Evolutionary conservation across 2,329 filamentous ascomycete species (phyloP).

Genomic region (Pezicula carpinea): DNA sequence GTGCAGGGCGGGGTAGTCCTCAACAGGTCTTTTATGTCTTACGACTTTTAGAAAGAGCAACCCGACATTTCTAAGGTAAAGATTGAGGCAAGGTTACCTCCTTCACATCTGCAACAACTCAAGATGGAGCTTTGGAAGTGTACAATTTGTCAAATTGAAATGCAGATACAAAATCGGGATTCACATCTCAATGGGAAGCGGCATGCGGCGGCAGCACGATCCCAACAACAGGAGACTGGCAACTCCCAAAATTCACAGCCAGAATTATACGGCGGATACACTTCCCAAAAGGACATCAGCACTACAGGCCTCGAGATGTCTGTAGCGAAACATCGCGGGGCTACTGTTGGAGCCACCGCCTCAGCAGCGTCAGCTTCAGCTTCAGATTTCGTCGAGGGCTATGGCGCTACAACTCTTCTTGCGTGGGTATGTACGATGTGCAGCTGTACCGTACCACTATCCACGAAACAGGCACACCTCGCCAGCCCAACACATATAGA

Average conservation of each 20-base stretch:
- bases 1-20: too few species aligned
- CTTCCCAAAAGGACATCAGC: neutral
- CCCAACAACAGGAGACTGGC: neutral
- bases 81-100: too few species aligned
- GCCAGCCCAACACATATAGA: neutral
- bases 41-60: too few species aligned
- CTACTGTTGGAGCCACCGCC: neutral
- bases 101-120: neutral
- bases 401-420: too few species aligned
- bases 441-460: neutral
- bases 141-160: constrained; percentile 3
- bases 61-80: too few species aligned
- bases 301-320: neutral
- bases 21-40: too few species aligned
- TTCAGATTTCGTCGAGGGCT: too few species aligned
- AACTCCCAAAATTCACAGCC: too few species aligned
- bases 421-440: constrained; percentile 1
- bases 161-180: constrained; percentile 1
- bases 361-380: neutral
- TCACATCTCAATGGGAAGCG: constrained; percentile 3
- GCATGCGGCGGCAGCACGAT: constrained; percentile 1
- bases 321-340: too few species aligned
- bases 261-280: neutral
- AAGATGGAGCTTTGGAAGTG: constrained; percentile 4
- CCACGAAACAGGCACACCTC: constrained; percentile 1